Evolutionary conservation across 1,284 basidiomycete species (phyloP).

Genomic region (Pascua sp.): DNA sequence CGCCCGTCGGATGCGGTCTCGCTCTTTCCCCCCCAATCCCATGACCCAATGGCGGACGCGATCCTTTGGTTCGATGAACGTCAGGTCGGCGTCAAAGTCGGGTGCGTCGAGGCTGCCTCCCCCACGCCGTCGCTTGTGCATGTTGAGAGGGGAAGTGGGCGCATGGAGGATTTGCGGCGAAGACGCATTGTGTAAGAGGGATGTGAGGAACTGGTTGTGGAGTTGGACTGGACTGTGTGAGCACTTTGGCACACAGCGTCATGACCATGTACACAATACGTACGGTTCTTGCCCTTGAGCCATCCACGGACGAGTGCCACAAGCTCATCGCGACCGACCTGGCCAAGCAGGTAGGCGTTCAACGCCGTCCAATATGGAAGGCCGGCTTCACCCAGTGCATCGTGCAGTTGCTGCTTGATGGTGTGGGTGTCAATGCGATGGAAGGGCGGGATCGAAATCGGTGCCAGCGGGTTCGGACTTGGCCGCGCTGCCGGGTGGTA

Average conservation of each 20-base stretch:
- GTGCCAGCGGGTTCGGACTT: slow-evolving; percentile 41
- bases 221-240: slow-evolving; percentile 30
- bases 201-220: slow-evolving; percentile 45
- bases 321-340: slow-evolving; percentile 42
- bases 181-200: slow-evolving; percentile 44
- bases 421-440: slow-evolving; percentile 45
- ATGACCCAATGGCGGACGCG: slow-evolving; percentile 40
- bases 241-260: neutral
- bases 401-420: slow-evolving; percentile 72
- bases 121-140: slow-evolving; percentile 31
- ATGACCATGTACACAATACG: slow-evolving; percentile 11
- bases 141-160: slow-evolving; percentile 17
- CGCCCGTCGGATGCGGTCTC: slow-evolving; percentile 27
- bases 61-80: slow-evolving; percentile 33
- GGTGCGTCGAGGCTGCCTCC: slow-evolving; percentile 25
- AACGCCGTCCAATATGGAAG: slow-evolving; percentile 53
- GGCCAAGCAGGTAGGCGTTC: slow-evolving; percentile 46
- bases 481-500: slow-evolving; percentile 50
- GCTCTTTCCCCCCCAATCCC: slow-evolving; percentile 35
- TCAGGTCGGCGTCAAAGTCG: slow-evolving; percentile 38
- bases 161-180: slow-evolving; percentile 26
- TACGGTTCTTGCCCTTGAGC: slow-evolving; percentile 41
- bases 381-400: slow-evolving; percentile 66
- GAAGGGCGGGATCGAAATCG: slow-evolving; percentile 39
- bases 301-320: slow-evolving; percentile 36